Base-by-base conservation (phyloP, 2,329 filamentous ascomycete species). In the Pestalotiopsis fici region DNA sequence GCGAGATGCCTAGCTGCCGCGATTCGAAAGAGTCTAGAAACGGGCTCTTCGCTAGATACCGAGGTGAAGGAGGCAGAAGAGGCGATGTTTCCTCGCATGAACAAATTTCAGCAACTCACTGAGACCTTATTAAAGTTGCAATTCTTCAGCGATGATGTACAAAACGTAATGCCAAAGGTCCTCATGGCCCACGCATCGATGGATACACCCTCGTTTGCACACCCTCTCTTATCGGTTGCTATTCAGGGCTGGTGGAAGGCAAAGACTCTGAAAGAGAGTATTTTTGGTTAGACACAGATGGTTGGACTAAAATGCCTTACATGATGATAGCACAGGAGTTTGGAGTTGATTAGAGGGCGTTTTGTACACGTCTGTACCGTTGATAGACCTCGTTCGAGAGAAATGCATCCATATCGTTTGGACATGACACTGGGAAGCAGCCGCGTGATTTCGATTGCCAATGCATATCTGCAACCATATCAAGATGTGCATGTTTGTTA, bases 1-100 rank as follows among this genome's bases (percentile, higher is more conserved):
- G 83, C 87, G 7, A 74, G 85, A 68, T 75, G 82, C 25, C 78
- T 90, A 23, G 83, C 83, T 0, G 73, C 78, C 35, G 78, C 80
- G 6, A 83, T 88, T 68, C 72, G 79, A 61, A 68, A 69, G 9
- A 73, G 74, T 1, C 68, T 70, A 2, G 63, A 75, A 23, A 69
- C 15, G 12, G 71, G 72, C 7, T 71, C 72, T 35, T 65, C 27
- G 4, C 54, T 62, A n/a, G 72, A 73, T 1, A 65, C 64, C 25
- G 68, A 83, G 4, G 79, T 83, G 62, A 72, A 76, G 63, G 75
- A 74, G 39, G 83, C 78, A 62, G 82, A 85, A 70, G 71, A 74
- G 54, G 73, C 71, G 11, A 83, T 83, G 80, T 81, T 79, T 43
- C 66, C 71, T 5, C 78, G 82, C 1, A 76, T 79, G 18, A 71